These are phyloP conservation scores for Naegleria gruberi DNA, from an alignment of 208 protist genomes.

Conservation along the genomic window DNA sequence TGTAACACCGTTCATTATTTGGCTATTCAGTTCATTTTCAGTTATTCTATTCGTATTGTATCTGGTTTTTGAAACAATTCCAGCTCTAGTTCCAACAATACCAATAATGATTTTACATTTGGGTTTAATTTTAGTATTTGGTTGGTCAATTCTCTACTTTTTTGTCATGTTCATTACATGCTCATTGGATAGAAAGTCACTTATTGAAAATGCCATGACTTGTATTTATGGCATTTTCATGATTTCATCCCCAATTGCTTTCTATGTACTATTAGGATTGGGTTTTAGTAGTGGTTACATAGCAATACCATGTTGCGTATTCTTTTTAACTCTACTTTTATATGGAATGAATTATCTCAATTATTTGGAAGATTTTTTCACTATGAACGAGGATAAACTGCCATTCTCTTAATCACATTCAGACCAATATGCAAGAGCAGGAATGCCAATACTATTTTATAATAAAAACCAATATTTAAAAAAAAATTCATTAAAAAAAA, in stretches of 20 bases:
- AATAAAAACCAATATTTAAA: no score
- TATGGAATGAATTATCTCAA: background rate
- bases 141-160: background rate
- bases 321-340: background rate
- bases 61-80: background rate
- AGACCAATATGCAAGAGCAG: no score
- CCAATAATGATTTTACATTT: background rate
- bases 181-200: background rate
- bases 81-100: background rate
- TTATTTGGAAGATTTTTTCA: background rate
- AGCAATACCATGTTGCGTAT: background rate
- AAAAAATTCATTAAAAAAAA: no score
- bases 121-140: background rate
- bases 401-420: background rate
- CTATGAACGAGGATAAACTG: background rate
- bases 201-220: background rate
- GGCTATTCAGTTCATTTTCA: background rate
- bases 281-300: background rate
- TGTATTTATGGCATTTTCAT: background rate
- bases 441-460: no score
- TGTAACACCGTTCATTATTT: background rate
- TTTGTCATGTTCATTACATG: background rate
- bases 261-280: background rate
- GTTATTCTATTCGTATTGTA: background rate
- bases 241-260: background rate